Evolutionary conservation across 2,329 filamentous ascomycete genomes (phyloP), one percentile per base, ranked within the genome.

Genomic region (Bimuria novae-zelandiae): DNA sequence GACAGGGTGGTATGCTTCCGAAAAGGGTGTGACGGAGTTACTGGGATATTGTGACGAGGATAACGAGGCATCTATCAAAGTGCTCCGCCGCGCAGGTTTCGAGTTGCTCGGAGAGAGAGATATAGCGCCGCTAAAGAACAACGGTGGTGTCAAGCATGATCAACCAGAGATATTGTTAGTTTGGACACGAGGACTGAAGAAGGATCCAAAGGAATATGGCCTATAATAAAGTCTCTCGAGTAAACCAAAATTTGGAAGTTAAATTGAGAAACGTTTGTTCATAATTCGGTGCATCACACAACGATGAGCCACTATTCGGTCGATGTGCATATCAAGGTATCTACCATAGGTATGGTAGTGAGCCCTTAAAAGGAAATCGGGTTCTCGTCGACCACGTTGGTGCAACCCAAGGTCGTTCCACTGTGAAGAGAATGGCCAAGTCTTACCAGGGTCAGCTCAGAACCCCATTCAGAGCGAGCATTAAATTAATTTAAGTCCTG

Each of bases 21-120:
- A 48, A 29, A 48, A 48, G 19, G 32, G 32, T 2, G 45, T 48
- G 45, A 39, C 32, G n/a, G 45, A 48, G 19, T 8, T 48, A 1
- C 8, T 48, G 16, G 45, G 33, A 8, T 48, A 48, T 40, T 48
- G 45, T 32, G 35, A 40, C 11, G 23, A 29, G 10, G 36, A 39
- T 19, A 48, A 48, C 21, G 10, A 21, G 17, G 33, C 33, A 4
- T 48, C 45, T 1, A 48, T 16, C 11, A 35, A 33, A n/a, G 45
- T 48, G 16, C 22, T 48, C n/a, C 12, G 22, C 22, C 35, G 27
- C 21, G 10, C 36, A 4, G 45, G 45, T 3, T 48, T 48, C 16
- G 27, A 44, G 14, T 22, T 35, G 10, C 29, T 44, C 4, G 42
- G 42, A 14, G 27, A 35, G 12, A 44, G 42, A 19, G 17, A 22